phyloP scores from a whole-genome alignment of 148 eudicot species.

The Cornus controversa region DNA sequence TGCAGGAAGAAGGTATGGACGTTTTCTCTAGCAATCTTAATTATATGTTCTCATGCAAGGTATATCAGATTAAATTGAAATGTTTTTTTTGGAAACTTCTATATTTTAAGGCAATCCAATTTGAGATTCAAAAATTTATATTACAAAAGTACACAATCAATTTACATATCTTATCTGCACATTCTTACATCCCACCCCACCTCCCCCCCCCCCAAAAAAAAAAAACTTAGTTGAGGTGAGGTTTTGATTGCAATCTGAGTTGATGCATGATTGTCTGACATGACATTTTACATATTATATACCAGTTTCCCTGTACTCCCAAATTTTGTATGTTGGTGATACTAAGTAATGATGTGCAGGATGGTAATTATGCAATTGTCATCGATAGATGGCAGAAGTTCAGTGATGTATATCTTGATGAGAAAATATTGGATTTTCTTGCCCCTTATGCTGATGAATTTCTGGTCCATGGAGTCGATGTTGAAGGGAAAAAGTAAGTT shows the following conservation, averaged over 20 bases:
- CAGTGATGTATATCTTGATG: constrained; percentile 72
- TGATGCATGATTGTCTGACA: too few species aligned
- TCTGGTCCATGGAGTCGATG: constrained; percentile 98
- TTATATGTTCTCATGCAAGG: background rate
- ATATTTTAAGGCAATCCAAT: background rate
- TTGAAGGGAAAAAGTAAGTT: constrained; percentile 96
- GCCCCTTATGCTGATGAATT: constrained; percentile 90
- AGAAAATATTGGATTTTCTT: constrained; percentile 66
- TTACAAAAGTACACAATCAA: background rate
- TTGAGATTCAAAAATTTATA: background rate
- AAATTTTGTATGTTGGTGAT: constrained; percentile 3
- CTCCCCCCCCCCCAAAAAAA: too few species aligned
- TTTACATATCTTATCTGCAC: background rate
- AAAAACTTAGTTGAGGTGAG: background rate
- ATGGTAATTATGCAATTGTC: constrained; percentile 81
- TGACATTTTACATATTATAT: background rate
- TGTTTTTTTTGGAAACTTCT: background rate
- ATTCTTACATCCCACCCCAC: too few species aligned
- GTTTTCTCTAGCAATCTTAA: background rate
- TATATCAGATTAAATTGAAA: background rate
- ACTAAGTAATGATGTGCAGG: constrained; percentile 45
- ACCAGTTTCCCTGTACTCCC: too few species aligned
- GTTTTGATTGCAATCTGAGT: background rate
- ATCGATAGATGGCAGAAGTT: constrained; percentile 99
- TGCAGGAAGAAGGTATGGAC: constrained; percentile 90